Conservation (phyloP, 352 stramenopile genomes). For the Phytophthora megakarya region DNA sequence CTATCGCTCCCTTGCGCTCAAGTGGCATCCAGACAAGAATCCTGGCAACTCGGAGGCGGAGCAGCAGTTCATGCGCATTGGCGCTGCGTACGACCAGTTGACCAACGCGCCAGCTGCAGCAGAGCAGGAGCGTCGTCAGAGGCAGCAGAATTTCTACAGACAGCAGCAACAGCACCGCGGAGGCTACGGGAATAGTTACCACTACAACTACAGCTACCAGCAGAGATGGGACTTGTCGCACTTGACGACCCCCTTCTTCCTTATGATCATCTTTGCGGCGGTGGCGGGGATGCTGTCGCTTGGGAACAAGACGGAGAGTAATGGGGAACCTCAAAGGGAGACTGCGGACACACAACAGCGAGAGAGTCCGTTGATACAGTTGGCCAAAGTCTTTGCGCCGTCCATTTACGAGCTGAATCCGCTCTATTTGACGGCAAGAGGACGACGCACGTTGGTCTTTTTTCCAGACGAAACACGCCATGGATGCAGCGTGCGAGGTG, state of each 20-base stretch:
- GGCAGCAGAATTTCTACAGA: constrained; percentile 53
- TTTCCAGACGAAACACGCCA: constrained; percentile 54
- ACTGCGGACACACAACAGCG: neutral
- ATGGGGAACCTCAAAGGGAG: constrained; percentile 11
- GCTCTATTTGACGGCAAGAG: constrained; percentile 65
- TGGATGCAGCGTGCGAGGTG: constrained; percentile 63
- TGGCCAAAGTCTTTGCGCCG: constrained; percentile 73
- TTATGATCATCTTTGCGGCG: constrained; percentile 46
- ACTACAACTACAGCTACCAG: constrained; percentile 34
- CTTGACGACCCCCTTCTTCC: constrained; percentile 56
- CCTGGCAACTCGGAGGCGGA: constrained; percentile 64
- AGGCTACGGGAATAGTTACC: neutral
- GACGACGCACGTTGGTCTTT: constrained; percentile 66
- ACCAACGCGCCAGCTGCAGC: constrained; percentile 22
- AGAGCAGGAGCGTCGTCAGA: constrained; percentile 20
- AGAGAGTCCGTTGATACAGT: constrained; percentile 46
- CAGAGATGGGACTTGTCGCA: constrained; percentile 38
- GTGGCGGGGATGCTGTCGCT: constrained; percentile 55
- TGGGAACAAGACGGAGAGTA: constrained; percentile 25
- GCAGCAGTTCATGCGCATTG: constrained; percentile 79
- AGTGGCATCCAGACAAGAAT: constrained; percentile 93
- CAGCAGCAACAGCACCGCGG: constrained; percentile 49
- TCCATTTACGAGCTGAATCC: constrained; percentile 72
- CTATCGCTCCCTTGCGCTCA: constrained; percentile 85
- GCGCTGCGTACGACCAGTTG: constrained; percentile 71